Conservation (phyloP, 495 filamentous ascomycete species). For the Thermochaetoides thermophila region DNA sequence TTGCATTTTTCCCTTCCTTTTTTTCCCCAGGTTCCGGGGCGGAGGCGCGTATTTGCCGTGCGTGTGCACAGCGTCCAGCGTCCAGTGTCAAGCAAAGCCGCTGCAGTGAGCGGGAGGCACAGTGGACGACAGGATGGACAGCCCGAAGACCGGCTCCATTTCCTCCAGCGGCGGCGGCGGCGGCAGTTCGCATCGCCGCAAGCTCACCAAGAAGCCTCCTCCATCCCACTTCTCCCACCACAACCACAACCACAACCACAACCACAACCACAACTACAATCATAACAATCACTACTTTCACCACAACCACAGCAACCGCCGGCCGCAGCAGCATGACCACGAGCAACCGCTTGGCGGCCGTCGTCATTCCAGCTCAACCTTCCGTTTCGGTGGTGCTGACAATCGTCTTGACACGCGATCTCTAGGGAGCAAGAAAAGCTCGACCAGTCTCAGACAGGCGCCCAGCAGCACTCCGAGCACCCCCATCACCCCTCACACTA, state of each 20-base stretch:
- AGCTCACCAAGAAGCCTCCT: constrained; percentile 41
- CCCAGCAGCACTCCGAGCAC: too few relatives aligned
- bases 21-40: too few relatives aligned
- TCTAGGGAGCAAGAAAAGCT: constrained; percentile 40
- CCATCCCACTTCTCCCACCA: constrained; percentile 22
- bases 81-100: too few relatives aligned
- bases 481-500: constrained; percentile 28
- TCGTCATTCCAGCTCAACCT: constrained; percentile 26
- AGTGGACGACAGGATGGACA: constrained; percentile 28
- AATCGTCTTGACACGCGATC: constrained; percentile 37
- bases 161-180: constrained; percentile 22
- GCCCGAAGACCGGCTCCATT: constrained; percentile 19
- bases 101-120: too few relatives aligned
- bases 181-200: constrained; percentile 32
- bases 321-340: too few relatives aligned
- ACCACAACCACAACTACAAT: too few relatives aligned
- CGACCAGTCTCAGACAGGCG: constrained; percentile 47
- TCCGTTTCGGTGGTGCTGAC: constrained; percentile 24
- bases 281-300: too few relatives aligned
- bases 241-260: constrained; percentile 22
- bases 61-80: too few relatives aligned
- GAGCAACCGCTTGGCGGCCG: too few relatives aligned
- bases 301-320: too few relatives aligned
- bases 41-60: too few relatives aligned
- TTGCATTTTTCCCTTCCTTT: too few relatives aligned